Percentiles rank a stretch among this genome's conserved stretches.
phyloP scores from a whole-genome alignment of 1,139 yeast genomes.

The Yamadazyma conglobata region DNA sequence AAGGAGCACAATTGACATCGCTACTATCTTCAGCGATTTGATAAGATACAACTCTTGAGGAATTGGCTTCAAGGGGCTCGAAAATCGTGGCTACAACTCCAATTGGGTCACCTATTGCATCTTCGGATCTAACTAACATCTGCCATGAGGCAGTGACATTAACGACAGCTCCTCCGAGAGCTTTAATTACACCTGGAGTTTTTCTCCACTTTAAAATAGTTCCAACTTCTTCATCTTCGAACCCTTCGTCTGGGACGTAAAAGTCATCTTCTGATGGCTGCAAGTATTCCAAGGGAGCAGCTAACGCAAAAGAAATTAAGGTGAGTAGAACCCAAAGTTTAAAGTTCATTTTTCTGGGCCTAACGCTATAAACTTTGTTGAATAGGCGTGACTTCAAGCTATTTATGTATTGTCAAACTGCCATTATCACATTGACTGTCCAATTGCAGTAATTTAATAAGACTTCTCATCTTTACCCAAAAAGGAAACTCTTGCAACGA shows the following conservation, averaged over 20 bases:
- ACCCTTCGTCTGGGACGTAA: slow-evolving; percentile 21
- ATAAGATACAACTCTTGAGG: slow-evolving; percentile 26
- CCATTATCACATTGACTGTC: too few relatives aligned
- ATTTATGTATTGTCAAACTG: too few relatives aligned
- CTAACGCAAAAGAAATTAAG: slow-evolving; percentile 3
- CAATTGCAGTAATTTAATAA: too few relatives aligned
- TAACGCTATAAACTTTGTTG: not conserved
- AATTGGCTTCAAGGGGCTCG: slow-evolving; percentile 29
- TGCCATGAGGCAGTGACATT: slow-evolving; percentile 29
- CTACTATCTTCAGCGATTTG: slow-evolving; percentile 35
- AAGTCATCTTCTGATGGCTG: slow-evolving; percentile 19
- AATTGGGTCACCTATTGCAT: slow-evolving; percentile 26
- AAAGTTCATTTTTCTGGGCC: not conserved
- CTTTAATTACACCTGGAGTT: slow-evolving; percentile 19
- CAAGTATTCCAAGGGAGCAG: slow-evolving; percentile 7
- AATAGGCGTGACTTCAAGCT: too few relatives aligned
- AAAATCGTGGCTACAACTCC: slow-evolving; percentile 32
- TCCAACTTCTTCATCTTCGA: slow-evolving; percentile 18
- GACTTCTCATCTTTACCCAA: too few relatives aligned
- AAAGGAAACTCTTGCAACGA: too few relatives aligned
- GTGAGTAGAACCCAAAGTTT: slow-evolving; percentile 2
- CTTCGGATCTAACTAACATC: slow-evolving; percentile 30
- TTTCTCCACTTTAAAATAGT: slow-evolving; percentile 21
- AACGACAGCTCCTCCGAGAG: slow-evolving; percentile 15
- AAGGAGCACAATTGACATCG: slow-evolving; percentile 27